phyloP scores from a whole-genome alignment of 371 early-diverging fungal species.

The Syncephalis plumigaleata region DNA sequence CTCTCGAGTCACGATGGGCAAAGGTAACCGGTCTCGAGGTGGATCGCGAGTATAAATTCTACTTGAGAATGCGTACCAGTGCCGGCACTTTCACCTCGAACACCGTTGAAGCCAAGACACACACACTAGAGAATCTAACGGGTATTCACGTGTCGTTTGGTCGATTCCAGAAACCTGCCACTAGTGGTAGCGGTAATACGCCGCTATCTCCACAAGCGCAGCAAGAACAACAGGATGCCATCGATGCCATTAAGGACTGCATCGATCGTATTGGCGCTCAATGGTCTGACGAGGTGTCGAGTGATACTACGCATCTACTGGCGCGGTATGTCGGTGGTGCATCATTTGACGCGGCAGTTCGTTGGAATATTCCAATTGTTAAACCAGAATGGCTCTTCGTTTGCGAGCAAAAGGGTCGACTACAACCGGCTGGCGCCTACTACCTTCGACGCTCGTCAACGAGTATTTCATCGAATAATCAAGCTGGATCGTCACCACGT shows the following conservation, averaged over 20 bases:
- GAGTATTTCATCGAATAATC: no score
- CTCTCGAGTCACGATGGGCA: constrained; percentile 35
- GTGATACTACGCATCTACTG: constrained; percentile 82
- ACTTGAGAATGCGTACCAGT: constrained; percentile 72
- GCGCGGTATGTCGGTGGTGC: constrained; percentile 66
- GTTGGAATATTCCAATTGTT: constrained; percentile 80
- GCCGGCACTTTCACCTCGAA: constrained; percentile 72
- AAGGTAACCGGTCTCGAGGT: constrained; percentile 81
- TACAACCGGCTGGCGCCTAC: constrained; percentile 45
- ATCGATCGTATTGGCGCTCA: constrained; percentile 72
- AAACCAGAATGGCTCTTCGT: constrained; percentile 86
- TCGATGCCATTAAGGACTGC: constrained; percentile 55
- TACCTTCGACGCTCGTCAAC: constrained; percentile 5
- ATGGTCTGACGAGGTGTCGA: constrained; percentile 69
- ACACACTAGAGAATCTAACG: constrained; percentile 84
- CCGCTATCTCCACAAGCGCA: no score
- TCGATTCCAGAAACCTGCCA: constrained; percentile 43
- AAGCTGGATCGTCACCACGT: no score
- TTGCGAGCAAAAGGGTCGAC: constrained; percentile 72
- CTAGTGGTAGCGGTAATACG: constrained; percentile 7
- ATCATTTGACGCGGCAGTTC: constrained; percentile 73
- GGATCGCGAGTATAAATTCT: constrained; percentile 71
- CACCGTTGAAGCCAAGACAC: constrained; percentile 56
- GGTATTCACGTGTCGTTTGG: constrained; percentile 88
- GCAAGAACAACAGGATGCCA: constrained; percentile 9